phyloP scores from a whole-genome alignment of 75 land plant genomes.

The Sequoiadendron giganteum region DNA sequence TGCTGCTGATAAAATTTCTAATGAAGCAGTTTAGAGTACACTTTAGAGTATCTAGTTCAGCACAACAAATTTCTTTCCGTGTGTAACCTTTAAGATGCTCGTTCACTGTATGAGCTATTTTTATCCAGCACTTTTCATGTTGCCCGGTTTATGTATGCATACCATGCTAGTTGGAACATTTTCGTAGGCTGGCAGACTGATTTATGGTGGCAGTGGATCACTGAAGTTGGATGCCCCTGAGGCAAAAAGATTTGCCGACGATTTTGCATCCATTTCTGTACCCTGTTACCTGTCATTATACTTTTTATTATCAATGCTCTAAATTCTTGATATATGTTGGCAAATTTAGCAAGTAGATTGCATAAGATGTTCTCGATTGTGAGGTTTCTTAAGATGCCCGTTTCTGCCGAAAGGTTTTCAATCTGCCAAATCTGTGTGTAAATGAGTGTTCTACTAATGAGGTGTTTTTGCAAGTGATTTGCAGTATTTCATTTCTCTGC shows the following conservation, averaged over 20 bases:
- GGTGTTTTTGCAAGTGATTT: not conserved
- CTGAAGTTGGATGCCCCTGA: not conserved
- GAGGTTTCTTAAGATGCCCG: not conserved
- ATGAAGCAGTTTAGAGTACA: not conserved
- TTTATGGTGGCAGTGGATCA: not conserved
- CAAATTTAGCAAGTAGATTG: not conserved
- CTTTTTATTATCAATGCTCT: not conserved
- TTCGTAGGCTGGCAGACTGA: not conserved
- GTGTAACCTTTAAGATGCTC: not conserved
- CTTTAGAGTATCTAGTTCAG: not conserved
- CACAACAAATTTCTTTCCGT: not conserved
- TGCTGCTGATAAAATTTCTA: not conserved
- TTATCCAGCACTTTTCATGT: constrained; percentile 1
- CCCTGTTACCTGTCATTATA: not conserved
- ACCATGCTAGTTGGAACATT: not conserved
- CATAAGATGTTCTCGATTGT: not conserved
- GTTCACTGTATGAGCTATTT: not conserved
- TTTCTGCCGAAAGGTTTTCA: not conserved
- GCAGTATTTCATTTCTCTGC: not conserved
- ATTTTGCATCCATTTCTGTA: constrained; percentile 18
- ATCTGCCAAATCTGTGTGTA: not conserved
- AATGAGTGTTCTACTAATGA: not conserved
- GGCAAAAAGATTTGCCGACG: constrained; percentile 11
- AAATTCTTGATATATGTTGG: not conserved
- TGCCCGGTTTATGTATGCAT: not conserved